Base-by-base conservation (phyloP, 2,329 filamentous ascomycete genomes). In the Aspergillus uvarum region DNA sequence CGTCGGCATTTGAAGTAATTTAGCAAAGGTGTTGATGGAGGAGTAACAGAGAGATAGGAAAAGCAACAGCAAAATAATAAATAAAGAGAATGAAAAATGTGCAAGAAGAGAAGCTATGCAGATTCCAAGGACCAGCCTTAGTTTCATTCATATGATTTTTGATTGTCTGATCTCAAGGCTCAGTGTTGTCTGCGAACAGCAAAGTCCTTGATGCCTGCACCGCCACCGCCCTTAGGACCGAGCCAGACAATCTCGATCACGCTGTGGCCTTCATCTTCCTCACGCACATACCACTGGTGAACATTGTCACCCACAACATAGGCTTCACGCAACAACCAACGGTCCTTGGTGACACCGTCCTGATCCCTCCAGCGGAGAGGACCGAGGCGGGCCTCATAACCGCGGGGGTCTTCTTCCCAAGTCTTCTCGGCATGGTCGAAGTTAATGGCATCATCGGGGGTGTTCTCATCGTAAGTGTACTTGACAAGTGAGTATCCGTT, bases 201-300 rank as follows among this genome's bases (percentile, higher is more conserved):
- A 55, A 66, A 68, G 60, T 72, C 71, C 55, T 65, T 69, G 50
- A 75, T 59, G 65, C 72, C 74, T 51, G 70, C 73, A 56, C 73
- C 74, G 59, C 72, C 74, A 52, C 73, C 74, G 54, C 71, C 72
- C 66, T 74, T 72, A 57, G 76, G 72, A 42, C 75, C 75, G 54
- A 79, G 72, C 77, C 77, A 79, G 38, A 79, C 76, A 22, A 79
- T 70, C 61, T 79, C 77, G 59, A 79, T 78, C 42, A 78, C 67
- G 57, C 75, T 77, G 68, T 77, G 76, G 59, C 70, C 72, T 48
- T 76, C 72, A 59, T 73, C 70, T 61, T 76, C 73, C 62, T 78
- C 75, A 47, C 74, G 72, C 42, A 73, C 68, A 60, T 79, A 79
- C 63, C 75, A 73, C 58, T 79, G 77, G 64, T 79, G 76, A 12